Evolutionary conservation across 345 rosid genomes (phyloP), one percentile per base, ranked within the genome.

Genomic region (Heritiera littoralis): DNA sequence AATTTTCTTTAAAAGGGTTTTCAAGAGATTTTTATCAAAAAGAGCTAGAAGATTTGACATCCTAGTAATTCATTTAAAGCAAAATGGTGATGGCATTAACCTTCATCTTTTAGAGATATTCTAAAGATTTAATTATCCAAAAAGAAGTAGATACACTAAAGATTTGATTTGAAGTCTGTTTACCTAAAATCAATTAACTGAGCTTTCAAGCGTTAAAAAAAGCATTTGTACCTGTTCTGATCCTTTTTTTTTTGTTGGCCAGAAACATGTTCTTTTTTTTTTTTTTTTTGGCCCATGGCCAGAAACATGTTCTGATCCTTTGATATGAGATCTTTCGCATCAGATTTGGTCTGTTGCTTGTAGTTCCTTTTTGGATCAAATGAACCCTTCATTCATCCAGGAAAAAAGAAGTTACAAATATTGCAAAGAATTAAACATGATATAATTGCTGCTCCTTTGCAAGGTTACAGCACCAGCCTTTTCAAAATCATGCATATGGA

Each of bases 391-490:
- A 12, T 49, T 23, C 74, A 49, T 14, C 20, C 20, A 49, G 18
- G 54, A 10, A 45, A 67, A 65, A 14, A 17, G 4, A 48, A 6
- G 7, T 20, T 5, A 13, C 13, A 48, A 12, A 64, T 30, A 35
- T 20, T 49, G 40, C n/a, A 23, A 46, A 70, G 55, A 70, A 35
- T 35, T 35, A 35, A 49, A 46, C 23, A 49, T 70, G 49, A 11
- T 14, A 71, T 48, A 2, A 61, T 60, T 40, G 43, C 15, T 61
- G 77, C 73, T 20, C 70, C 77, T 79, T 40, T 49, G 51, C 72
- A n/a, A 79, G 43, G 77, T 45, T 60, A 45, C 71, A 64, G 8
- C 60, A 61, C 60, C 60, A 38, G 4, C 49, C 30, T 66, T 59
- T 78, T 35, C 58, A 46, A 12, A 23, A 45, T 68, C 58, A 71